Conservation (phyloP, 805 yeast species). For the Ogataea pini region DNA sequence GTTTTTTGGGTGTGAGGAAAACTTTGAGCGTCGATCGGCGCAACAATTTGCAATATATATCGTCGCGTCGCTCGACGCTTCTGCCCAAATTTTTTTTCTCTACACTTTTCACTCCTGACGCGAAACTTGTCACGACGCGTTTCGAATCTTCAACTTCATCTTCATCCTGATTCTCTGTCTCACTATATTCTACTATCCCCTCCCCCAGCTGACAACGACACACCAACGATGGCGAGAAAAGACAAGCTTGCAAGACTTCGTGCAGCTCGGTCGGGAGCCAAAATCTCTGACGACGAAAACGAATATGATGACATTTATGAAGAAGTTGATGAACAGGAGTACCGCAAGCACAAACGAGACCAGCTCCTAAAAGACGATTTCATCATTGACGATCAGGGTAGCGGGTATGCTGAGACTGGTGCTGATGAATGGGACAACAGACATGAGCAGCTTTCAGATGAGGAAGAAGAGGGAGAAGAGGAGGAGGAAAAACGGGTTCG, state of each 20-base stretch:
- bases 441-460: slow-evolving; percentile 58
- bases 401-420: slow-evolving; percentile 93
- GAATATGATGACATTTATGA: slow-evolving; percentile 71
- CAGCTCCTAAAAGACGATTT: slow-evolving; percentile 87
- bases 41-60: too few relatives aligned
- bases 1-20: neutral
- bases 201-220: neutral
- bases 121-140: neutral
- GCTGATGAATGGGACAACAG: slow-evolving; percentile 81
- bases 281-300: slow-evolving; percentile 39
- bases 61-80: too few relatives aligned
- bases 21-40: neutral
- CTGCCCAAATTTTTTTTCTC: neutral
- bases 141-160: neutral
- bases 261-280: slow-evolving; percentile 63
- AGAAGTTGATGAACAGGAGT: slow-evolving; percentile 80
- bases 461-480: slow-evolving; percentile 40
- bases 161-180: slow-evolving; percentile 4
- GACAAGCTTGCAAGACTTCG: slow-evolving; percentile 61
- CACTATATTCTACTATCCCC: slow-evolving; percentile 2
- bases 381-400: slow-evolving; percentile 91
- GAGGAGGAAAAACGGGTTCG: slow-evolving; percentile 24
- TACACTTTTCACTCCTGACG: neutral
- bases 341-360: slow-evolving; percentile 72
- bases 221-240: slow-evolving; percentile 20